Evolutionary conservation across 345 rosid genomes (phyloP).

Genomic region (Eucalyptus grandis): DNA sequence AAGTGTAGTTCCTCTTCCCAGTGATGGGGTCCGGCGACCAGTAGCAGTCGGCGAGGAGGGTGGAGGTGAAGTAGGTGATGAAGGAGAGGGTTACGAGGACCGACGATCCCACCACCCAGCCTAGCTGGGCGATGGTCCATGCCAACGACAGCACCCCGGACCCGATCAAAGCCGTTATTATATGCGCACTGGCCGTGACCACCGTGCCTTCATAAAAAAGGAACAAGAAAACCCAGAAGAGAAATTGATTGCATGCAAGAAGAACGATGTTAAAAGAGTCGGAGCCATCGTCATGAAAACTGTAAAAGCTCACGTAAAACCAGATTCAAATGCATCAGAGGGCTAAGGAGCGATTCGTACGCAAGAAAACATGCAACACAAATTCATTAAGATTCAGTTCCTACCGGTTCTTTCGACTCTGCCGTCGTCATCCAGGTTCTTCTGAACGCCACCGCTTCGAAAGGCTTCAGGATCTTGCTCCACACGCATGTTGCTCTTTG

Average conservation of each 20-base stretch:
- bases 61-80: constrained; percentile 69
- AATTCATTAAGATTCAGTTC: not conserved
- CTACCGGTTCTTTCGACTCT: constrained; percentile 58
- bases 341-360: not conserved
- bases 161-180: constrained; percentile 87
- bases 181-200: constrained; percentile 82
- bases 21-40: constrained; percentile 62
- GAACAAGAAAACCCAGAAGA: not conserved
- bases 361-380: not conserved
- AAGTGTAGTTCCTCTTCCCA: constrained; percentile 73
- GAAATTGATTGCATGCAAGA: not conserved
- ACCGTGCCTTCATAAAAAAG: constrained; percentile 44
- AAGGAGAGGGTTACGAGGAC: constrained; percentile 50
- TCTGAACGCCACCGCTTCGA: constrained; percentile 4
- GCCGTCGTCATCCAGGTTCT: constrained; percentile 68
- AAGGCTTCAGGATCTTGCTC: constrained; percentile 18
- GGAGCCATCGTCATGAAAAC: not conserved
- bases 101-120: too few species aligned
- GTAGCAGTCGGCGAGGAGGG: constrained; percentile 69
- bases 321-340: not conserved
- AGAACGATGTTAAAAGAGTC: not conserved
- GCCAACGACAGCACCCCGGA: constrained; percentile 83
- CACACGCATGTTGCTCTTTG: constrained; percentile 15
- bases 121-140: constrained; percentile 65
- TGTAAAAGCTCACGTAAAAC: not conserved